phyloP scores from a whole-genome alignment of 1,139 yeast genomes.

The Hyphopichia burtonii region DNA sequence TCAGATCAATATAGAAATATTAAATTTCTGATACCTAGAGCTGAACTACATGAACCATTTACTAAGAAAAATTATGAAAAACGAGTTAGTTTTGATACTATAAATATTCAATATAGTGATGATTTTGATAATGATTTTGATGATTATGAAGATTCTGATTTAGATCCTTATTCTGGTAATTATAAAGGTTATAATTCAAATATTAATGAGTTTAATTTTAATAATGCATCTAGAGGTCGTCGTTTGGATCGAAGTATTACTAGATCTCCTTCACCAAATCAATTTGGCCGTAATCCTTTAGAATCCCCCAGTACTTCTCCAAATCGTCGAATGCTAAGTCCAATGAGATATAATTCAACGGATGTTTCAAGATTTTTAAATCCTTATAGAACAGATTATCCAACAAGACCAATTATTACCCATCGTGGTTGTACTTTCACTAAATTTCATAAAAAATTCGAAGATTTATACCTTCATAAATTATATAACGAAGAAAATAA shows the following conservation, averaged over 20 bases:
- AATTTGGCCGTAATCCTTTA: not conserved
- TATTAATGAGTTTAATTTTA: slow-evolving; percentile 1
- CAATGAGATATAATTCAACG: not conserved
- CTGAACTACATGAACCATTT: slow-evolving; percentile 9
- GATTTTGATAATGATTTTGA: slow-evolving; percentile 14
- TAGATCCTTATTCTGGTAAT: slow-evolving; percentile 2
- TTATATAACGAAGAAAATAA: slow-evolving; percentile 21
- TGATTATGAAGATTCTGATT: slow-evolving; percentile 2
- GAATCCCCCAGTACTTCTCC: slow-evolving; percentile 3
- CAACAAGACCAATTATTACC: slow-evolving; percentile 52
- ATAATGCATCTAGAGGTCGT: not conserved
- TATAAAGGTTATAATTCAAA: not conserved
- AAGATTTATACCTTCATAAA: slow-evolving; percentile 32
- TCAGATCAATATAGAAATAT: slow-evolving; percentile 23
- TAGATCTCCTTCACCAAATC: slow-evolving; percentile 2
- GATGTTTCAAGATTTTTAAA: not conserved
- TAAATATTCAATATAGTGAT: slow-evolving; percentile 16
- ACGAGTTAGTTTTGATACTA: slow-evolving; percentile 24
- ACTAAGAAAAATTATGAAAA: slow-evolving; percentile 13
- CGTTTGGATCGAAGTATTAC: not conserved
- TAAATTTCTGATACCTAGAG: slow-evolving; percentile 16
- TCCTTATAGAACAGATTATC: slow-evolving; percentile 27
- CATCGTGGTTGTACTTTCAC: slow-evolving; percentile 53
- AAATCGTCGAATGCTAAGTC: slow-evolving; percentile 1
- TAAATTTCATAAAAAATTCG: slow-evolving; percentile 44